Percentiles rank a stretch among this genome's conserved stretches.
Evolutionary conservation across 169 alveolate genomes (phyloP).

Genomic region (Amoebophrya sp.): DNA sequence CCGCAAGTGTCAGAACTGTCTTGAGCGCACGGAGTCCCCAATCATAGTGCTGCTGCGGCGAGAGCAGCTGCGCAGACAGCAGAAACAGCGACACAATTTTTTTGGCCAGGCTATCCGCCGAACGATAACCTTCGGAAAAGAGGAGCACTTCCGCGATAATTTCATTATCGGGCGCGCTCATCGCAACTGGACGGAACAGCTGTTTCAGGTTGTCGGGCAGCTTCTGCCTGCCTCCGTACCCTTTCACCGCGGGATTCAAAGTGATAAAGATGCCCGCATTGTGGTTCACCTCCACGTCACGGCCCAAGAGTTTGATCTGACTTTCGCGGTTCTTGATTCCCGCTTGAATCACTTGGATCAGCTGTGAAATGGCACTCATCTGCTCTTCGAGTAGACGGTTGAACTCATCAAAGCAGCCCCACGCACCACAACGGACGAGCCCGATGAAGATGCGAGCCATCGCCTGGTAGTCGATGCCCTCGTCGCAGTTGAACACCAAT

Average conservation of each 20-base stretch:
- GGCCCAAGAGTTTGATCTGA: constrained; percentile 38
- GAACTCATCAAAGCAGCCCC: constrained; percentile 99
- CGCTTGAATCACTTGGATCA: constrained; percentile 75
- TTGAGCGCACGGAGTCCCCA: constrained; percentile 90
- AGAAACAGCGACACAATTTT: constrained; percentile 72
- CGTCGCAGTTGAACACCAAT: constrained; percentile 96
- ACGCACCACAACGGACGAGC: constrained; percentile 91
- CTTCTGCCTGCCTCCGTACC: constrained; percentile 89
- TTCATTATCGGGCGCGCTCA: constrained; percentile 90
- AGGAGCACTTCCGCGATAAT: constrained; percentile 87
- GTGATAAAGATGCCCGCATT: constrained; percentile 89
- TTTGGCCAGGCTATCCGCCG: constrained; percentile 30
- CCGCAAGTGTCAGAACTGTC: constrained; percentile 79
- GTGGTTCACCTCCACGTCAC: constrained; percentile 69
- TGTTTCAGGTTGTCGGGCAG: constrained; percentile 88
- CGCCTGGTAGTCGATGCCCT: constrained; percentile 91
- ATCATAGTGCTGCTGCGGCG: constrained; percentile 83
- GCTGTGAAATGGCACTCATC: constrained; percentile 83
- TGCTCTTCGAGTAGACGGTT: constrained; percentile 86
- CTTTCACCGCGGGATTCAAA: constrained; percentile 90
- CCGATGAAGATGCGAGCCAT: constrained; percentile 92
- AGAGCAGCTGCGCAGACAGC: constrained; percentile 71
- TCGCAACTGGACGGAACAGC: constrained; percentile 87
- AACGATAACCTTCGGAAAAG: constrained; percentile 79
- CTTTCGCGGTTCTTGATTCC: constrained; percentile 64